Conservation (phyloP, 805 yeast species). For the Metschnikowia peoriensis region DNA sequence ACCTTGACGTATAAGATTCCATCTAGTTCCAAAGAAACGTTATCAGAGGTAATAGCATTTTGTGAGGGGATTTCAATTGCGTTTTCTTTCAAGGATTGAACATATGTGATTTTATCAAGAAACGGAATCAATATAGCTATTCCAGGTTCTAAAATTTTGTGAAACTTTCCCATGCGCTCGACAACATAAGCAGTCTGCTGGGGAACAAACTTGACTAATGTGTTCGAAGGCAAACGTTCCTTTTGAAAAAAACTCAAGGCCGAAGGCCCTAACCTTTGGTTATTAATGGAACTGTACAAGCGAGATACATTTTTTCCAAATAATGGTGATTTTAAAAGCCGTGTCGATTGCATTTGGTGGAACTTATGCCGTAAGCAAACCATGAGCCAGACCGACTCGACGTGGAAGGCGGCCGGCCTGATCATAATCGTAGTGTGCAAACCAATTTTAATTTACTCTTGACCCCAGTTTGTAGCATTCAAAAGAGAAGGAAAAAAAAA, state of each 20-base stretch:
- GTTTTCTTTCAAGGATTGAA: constrained; percentile 75
- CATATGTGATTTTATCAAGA: constrained; percentile 74
- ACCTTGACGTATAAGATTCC: constrained; percentile 80
- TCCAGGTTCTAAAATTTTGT: constrained; percentile 67
- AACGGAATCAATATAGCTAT: constrained; percentile 71
- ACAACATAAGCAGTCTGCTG: constrained; percentile 91
- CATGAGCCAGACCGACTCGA: not conserved
- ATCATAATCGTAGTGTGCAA: not conserved
- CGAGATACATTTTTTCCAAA: constrained; percentile 3
- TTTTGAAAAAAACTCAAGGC: constrained; percentile 57
- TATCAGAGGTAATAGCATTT: constrained; percentile 82
- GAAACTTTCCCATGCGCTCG: constrained; percentile 86
- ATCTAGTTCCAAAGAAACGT: constrained; percentile 80
- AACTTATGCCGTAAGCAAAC: not conserved
- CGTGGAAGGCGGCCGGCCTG: not conserved
- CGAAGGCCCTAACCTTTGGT: constrained; percentile 10
- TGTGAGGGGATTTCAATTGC: constrained; percentile 87
- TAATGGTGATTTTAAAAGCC: not conserved
- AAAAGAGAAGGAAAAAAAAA: too few species aligned
- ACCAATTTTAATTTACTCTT: not conserved
- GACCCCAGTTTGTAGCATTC: not conserved
- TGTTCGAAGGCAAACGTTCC: constrained; percentile 68
- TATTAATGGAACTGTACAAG: constrained; percentile 8
- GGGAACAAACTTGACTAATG: constrained; percentile 75
- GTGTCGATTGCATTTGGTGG: constrained; percentile 4